Conservation (phyloP, 371 early-diverging fungal genomes). For the Mortierella sp. region DNA sequence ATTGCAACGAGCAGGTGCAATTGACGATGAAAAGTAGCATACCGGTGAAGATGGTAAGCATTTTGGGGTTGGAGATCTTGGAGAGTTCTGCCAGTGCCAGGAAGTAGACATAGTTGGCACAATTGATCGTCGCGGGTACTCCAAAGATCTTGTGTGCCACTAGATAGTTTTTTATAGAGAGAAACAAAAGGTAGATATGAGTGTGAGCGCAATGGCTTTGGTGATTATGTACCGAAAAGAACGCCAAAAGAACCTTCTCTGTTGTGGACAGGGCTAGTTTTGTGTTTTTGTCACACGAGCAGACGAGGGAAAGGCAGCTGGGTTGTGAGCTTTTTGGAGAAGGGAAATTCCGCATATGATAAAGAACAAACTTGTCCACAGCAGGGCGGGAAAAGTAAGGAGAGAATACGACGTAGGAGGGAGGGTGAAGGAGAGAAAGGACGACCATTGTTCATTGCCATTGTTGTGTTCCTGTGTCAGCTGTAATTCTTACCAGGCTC, state of each 20-base stretch:
- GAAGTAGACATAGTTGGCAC: constrained; percentile 96
- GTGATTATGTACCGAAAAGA: background rate
- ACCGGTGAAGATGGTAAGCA: constrained; percentile 87
- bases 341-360: background rate
- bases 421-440: too few species aligned
- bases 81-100: constrained; percentile 85
- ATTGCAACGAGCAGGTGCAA: background rate
- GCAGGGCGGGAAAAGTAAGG: background rate
- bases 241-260: background rate
- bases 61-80: constrained; percentile 74
- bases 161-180: constrained; percentile 15
- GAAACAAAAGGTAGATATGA: background rate
- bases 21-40: background rate
- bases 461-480: background rate
- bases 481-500: constrained; percentile 72
- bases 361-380: background rate
- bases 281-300: background rate
- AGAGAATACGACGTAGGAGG: background rate
- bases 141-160: constrained; percentile 97
- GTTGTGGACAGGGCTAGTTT: background rate
- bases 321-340: background rate
- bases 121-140: constrained; percentile 91
- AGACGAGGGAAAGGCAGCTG: background rate
- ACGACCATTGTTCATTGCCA: background rate
- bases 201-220: background rate